Conservation (phyloP, 164 flowering plant species). For the Chloranthus sessilifolius region DNA sequence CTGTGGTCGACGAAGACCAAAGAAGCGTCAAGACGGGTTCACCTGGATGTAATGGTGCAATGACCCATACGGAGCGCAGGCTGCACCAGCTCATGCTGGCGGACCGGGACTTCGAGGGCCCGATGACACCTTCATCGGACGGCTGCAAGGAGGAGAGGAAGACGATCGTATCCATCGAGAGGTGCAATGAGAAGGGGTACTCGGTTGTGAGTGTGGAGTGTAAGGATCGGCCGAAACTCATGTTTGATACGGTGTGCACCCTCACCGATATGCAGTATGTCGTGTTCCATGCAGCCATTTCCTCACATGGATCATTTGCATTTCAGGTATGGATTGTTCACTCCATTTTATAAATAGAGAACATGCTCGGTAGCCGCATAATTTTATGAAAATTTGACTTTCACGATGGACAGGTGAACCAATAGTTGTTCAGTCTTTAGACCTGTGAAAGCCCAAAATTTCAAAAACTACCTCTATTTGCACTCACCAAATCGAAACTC, state of each 20-base stretch:
- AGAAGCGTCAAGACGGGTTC: constrained; percentile 24
- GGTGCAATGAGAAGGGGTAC: constrained; percentile 57
- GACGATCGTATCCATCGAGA: constrained; percentile 35
- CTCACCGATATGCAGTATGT: constrained; percentile 70
- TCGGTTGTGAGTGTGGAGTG: constrained; percentile 45
- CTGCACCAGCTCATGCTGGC: constrained; percentile 74
- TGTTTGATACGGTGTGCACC: constrained; percentile 75
- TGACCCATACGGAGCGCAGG: constrained; percentile 47
- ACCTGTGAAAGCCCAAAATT: no score
- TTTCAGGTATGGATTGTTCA: constrained; percentile 70
- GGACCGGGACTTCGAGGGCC: constrained; percentile 42
- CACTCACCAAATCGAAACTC: no score
- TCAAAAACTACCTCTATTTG: no score
- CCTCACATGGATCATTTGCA: constrained; percentile 32
- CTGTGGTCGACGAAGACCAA: constrained; percentile 18
- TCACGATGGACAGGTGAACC: no score
- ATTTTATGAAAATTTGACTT: no score
- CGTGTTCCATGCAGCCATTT: constrained; percentile 60
- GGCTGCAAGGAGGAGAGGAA: constrained; percentile 18
- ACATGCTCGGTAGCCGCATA: no score
- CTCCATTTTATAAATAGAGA: background rate
- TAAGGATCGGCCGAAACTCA: constrained; percentile 51
- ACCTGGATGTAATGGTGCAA: constrained; percentile 20
- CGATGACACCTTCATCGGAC: constrained; percentile 4
- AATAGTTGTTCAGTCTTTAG: no score